Base-by-base conservation (phyloP, 2,329 filamentous ascomycete genomes). In the Fusarium poae region DNA sequence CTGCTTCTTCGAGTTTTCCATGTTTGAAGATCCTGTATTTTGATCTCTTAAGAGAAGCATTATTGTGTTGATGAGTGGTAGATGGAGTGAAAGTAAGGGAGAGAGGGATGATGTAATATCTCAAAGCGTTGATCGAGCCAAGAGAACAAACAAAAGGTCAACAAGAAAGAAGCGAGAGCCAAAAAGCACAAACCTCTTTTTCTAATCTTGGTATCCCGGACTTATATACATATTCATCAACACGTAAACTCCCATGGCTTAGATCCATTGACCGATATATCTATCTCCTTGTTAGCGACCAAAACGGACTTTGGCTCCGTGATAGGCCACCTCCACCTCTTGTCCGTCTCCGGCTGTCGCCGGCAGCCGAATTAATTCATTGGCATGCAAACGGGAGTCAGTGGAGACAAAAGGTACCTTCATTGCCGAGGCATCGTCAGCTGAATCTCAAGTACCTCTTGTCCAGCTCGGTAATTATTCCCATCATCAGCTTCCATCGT, bases 1-100 rank as follows among this genome's bases (percentile, higher is more conserved):
- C 71, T 85, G 80, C 49, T 82, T 82, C 57, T 74, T 77, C 16
- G 65, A 52, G 15, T 61, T 57, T 34, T 73, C 53, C 68, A 72
- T 65, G 15, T 15, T 42, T 27, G 5, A 57, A 8, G 16, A 39
- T 20, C 39, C n/a, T 43, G 44, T 60, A 20, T 59, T n/a, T 44
- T 30, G 12, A 23, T 18, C 15, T 34, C 25, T 45, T 18, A 37
- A 37, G 12, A 35, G 56, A 13, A 34, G 44, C 30, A 37, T 52
- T 43, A 18, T 57, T 34, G 29, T 27, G 27, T 25, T 30, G 39
- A 20, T 54, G 43, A 30, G n/a, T n/a, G 29, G 34, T 44, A 10
- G 23, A 25, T 15, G 29, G 29, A 25, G 25, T 5, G 5, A 25
- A 7, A 27, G 37, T 30, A 29, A 42, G 35, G 8, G 11, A 46